phyloP scores from a whole-genome alignment of 2,329 filamentous ascomycete species.

The Tricladium varicosporioides region DNA sequence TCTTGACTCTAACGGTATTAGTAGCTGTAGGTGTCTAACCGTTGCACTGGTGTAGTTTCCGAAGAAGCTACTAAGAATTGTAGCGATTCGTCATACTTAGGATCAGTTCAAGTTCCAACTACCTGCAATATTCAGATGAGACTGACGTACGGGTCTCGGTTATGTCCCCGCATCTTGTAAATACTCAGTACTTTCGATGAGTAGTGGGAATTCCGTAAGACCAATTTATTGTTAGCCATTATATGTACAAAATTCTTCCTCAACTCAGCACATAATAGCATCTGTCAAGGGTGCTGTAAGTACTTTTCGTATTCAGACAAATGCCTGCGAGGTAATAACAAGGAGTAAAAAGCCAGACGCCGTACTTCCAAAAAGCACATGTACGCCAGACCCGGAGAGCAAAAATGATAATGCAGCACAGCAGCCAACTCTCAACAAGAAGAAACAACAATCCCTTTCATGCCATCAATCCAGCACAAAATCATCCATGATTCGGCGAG shows the following conservation, averaged over 20 bases:
- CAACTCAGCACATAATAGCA: conserved; percentile 7
- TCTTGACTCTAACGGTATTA: too few relatives aligned
- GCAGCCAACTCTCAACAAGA: conserved; percentile 20
- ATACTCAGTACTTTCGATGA: too few relatives aligned
- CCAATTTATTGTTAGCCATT: background rate
- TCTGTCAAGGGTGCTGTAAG: conserved; percentile 7
- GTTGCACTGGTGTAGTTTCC: too few relatives aligned
- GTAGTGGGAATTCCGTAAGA: background rate
- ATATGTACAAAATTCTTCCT: conserved; percentile 1
- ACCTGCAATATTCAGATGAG: too few relatives aligned
- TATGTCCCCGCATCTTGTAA: too few relatives aligned
- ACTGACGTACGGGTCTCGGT: too few relatives aligned
- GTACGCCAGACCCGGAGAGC: conserved; percentile 24
- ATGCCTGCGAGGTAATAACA: conserved; percentile 15
- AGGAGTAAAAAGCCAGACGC: conserved; percentile 25
- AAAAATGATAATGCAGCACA: conserved; percentile 27
- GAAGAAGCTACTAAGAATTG: too few relatives aligned
- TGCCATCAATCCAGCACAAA: conserved; percentile 18
- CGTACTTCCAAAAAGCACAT: conserved; percentile 25
- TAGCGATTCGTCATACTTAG: too few relatives aligned
- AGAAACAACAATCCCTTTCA: conserved; percentile 13
- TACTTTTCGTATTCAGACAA: conserved; percentile 21
- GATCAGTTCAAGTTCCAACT: too few relatives aligned
- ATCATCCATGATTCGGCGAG: conserved; percentile 21
- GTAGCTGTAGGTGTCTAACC: too few relatives aligned